Base-by-base conservation (phyloP, 139 green algal species). In the Edaphochlamys debaryana region DNA sequence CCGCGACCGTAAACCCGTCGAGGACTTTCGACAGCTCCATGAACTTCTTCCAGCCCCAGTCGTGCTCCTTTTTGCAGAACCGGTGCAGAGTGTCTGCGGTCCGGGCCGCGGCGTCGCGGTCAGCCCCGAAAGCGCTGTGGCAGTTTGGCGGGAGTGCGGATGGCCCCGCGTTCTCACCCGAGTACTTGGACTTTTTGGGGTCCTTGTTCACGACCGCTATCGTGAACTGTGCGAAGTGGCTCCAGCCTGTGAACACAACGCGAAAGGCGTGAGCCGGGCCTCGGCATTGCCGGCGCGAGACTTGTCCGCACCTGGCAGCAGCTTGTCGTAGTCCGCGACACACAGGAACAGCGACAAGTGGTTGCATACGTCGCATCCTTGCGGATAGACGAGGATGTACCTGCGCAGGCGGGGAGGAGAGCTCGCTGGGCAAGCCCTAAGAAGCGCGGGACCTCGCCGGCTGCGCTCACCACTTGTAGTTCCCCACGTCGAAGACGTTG, bases 11-110 rank as follows among this genome's bases (percentile, higher is more conserved):
- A 89, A 99, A 99, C 25, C 97, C 97, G 66, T 99, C 97, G 69
- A 96, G 67, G 58, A 99, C 87, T 70, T 95, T 95, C 9, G 78
- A 88, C 38, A 93, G 86, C 84, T 95, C 90, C 95, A 99, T 99
- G 91, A 99, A 99, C 91, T 99, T 99, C 91, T 99, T 99, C 97
- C 97, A 99, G 0, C 97, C 97, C 97, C 97, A 99, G 88, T 99
- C 97, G 86, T 99, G 97, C 92, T 99, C 97, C 92, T 99, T 99
- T 88, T 99, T 99, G 94, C 96, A 99, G 92, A 99, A 99, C 32
- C 97, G 93, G 90, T 99, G 97, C 87, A 99, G 90, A 25, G 97
- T 99, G 87, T 99, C 96, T 94, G 88, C 75, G 27, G 9, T 67
- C 23, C 6, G 8, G 27, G 17, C 30, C 45, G 45, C 34, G 22